Evolutionary conservation across 805 yeast species (phyloP), one percentile per base, ranked within the genome.

Genomic region (Komagataella pastoris): DNA sequence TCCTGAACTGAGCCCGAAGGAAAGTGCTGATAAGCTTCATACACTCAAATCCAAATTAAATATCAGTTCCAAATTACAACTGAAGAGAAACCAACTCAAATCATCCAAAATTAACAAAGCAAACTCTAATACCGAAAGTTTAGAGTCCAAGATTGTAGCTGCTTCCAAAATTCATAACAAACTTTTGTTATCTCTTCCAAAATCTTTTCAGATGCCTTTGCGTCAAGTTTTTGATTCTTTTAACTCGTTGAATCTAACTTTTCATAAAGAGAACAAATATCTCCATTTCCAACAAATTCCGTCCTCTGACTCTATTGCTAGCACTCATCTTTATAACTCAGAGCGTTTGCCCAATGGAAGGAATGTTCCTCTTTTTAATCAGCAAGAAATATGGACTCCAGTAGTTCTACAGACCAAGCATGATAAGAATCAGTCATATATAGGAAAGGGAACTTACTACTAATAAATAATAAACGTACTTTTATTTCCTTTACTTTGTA

Each of bases 21-120:
- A 30, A 30, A 30, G 40, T 8, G 14, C 40, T 30, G 24, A 62
- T 59, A 44, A 58, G 61, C 8, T 57, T 58, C 6, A 45, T 8
- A 30, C 40, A 5, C 40, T 64, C 17, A 57, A 56, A 21, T 55
- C 62, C 1, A 63, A 59, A 50, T 49, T 65, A 10, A 58, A 59
- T 21, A 24, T 60, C 12, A 55, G 45, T 45, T 36, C 24, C 17
- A 50, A 50, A 36, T 12, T 50, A 7, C 21, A 40, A 8, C 44
- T 24, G 10, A 47, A 44, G 17, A 43, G 46, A 24, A 46, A 24
- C 14, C 30, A 24, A 18, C n/a, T 46, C 12, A 51, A 51, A 24
- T 12, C 30, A 8, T 14, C 45, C 24, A 50, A 50, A 24, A 50
- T 17, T n/a, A 44, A 46, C 23, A 21, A 45, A 14, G 7, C 24